These are phyloP conservation scores for Trichosporon sp. DNA, from an alignment of 1,284 basidiomycete genomes.

Conservation along the genomic window DNA sequence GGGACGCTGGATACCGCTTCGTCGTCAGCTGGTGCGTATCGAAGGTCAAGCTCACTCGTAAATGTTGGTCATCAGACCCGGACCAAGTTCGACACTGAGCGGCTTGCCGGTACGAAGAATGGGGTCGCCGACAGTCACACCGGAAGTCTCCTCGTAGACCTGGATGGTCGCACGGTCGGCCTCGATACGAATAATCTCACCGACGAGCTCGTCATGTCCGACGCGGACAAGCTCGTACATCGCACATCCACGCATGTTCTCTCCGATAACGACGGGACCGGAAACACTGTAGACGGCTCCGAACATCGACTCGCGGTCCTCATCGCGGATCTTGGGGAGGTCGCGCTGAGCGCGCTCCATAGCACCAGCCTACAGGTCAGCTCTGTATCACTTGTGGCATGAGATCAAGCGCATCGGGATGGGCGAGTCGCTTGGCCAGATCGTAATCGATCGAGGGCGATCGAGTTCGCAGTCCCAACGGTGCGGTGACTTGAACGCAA, in stretches of 20 bases:
- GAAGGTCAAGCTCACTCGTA: conserved; percentile 58
- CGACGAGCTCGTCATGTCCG: conserved; percentile 93
- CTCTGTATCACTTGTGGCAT: neutral
- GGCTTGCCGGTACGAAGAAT: conserved; percentile 96
- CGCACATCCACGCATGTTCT: conserved; percentile 91
- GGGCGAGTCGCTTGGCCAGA: too few species aligned
- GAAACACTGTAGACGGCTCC: conserved; percentile 91
- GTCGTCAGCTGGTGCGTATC: neutral
- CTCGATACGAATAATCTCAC: conserved; percentile 97
- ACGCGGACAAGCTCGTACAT: conserved; percentile 96
- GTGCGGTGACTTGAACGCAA: too few species aligned
- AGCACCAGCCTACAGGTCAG: conserved; percentile 64
- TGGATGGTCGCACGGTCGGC: conserved; percentile 96
- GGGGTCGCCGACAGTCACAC: conserved; percentile 96
- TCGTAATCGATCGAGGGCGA: neutral
- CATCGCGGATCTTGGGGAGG: conserved; percentile 78
- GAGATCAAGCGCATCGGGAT: too few species aligned
- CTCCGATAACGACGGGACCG: conserved; percentile 92
- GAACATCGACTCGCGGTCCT: conserved; percentile 80
- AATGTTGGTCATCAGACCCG: conserved; percentile 97
- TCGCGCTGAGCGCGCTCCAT: conserved; percentile 82
- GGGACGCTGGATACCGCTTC: conserved; percentile 82
- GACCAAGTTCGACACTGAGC: conserved; percentile 92
- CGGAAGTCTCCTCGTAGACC: conserved; percentile 99
- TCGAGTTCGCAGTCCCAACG: too few species aligned